phyloP scores from a whole-genome alignment of 148 eudicot genomes.

The Rhododendron ovatum region DNA sequence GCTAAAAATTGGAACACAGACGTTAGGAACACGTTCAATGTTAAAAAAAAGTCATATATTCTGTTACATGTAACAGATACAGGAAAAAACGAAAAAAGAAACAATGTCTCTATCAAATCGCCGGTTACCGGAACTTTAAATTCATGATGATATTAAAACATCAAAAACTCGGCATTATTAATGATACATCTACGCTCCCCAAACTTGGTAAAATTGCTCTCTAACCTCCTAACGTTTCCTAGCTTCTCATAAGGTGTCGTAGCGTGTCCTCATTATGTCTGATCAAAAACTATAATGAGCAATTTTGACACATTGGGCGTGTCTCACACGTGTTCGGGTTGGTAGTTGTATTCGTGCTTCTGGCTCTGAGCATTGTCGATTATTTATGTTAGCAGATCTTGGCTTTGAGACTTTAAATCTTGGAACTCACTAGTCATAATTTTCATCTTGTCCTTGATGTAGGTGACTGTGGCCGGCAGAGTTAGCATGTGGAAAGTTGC shows the following conservation, averaged over 20 bases:
- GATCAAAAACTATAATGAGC: background rate
- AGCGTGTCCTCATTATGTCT: background rate
- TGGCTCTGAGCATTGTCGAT: background rate
- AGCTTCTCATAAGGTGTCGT: background rate
- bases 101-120: background rate
- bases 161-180: background rate
- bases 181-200: background rate
- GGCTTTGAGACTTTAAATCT: background rate
- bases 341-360: background rate
- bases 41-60: background rate
- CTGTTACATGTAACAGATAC: background rate
- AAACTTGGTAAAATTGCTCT: background rate
- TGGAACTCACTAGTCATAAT: background rate
- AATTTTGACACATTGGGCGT: background rate
- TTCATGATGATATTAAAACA: background rate
- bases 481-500: conserved; percentile 75
- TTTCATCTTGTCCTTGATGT: background rate
- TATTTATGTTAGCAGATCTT: background rate
- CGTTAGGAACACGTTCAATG: background rate
- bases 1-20: background rate
- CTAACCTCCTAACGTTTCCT: background rate
- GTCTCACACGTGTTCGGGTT: background rate
- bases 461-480: conserved; percentile 85
- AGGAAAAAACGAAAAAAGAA: background rate
- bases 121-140: background rate